Base-by-base conservation (phyloP, 2,329 filamentous ascomycete genomes). In the Colletotrichum australisinense region DNA sequence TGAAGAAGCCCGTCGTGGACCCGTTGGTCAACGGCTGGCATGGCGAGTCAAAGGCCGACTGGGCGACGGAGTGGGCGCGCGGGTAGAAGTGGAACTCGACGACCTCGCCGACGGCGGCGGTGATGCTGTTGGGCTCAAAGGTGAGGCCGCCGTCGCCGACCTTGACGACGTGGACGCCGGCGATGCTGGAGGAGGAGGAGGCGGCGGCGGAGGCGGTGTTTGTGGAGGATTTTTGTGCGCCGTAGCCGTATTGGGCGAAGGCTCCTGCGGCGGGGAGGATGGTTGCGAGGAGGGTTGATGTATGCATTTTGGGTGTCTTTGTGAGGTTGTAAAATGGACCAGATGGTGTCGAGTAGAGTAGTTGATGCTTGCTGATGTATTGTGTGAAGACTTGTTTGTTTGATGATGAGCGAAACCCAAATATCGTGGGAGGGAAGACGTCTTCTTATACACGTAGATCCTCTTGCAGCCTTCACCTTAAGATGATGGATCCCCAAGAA, bases 31-130 rank as follows among this genome's bases (percentile, higher is more conserved):
- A 86, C 2, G 90, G 89, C 38, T 85, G 77, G 79, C 91, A 93
- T 11, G 91, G 91, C n/a, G 84, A 80, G 71, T 86, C 87, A 77
- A 92, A 92, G 73, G 86, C 86, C 16, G 89, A 89, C 80, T 91
- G 88, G 9, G 88, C 88, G 69, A 92, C 87, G 19, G 90, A 91
- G 83, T 92, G 91, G 78, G 91, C 91, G n/a, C 75, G 76, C 22
- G 80, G 77, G 58, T 80, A 80, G 77, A 87, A 87, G 73, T 86
- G 84, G 78, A 86, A 87, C 76, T 85, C 83, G 16, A 87, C 78
- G 42, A 80, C 79, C 22, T 86, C 85, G 72, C 90, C 90, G 5
- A 85, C 80, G 1, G 81, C 80, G 22, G 89, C 90, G 22, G 81
- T 81, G 71, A 92, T 76, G 66, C 84, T 84, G 69, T 87, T 82